Evolutionary conservation across 345 rosid genomes (phyloP).

Genomic region (Rhodomyrtus tomentosa): DNA sequence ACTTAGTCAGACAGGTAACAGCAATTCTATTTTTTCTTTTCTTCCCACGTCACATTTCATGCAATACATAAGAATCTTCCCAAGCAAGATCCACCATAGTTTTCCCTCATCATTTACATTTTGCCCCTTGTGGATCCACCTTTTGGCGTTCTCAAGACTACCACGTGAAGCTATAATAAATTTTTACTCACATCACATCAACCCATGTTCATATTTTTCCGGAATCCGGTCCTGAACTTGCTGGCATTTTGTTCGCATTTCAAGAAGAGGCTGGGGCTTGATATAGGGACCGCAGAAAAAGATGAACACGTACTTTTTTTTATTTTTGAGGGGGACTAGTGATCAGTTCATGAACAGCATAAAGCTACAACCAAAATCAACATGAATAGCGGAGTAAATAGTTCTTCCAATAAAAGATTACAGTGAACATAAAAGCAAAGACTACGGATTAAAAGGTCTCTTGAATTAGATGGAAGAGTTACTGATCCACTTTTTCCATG

Average conservation of each 20-base stretch:
- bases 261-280: neutral
- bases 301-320: neutral
- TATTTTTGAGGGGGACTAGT: too few species aligned
- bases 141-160: neutral
- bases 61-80: neutral
- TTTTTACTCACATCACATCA: neutral
- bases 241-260: neutral
- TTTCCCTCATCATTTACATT: neutral
- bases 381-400: neutral
- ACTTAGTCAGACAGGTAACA: constrained; percentile 79
- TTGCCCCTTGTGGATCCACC: neutral
- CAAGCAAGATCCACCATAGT: neutral
- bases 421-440: neutral
- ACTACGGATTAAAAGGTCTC: neutral
- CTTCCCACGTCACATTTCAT: neutral
- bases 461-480: neutral
- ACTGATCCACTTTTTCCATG: neutral
- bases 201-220: neutral
- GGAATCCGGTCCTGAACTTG: neutral
- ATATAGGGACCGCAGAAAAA: neutral
- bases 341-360: neutral
- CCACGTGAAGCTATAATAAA: neutral
- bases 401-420: neutral
- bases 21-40: neutral
- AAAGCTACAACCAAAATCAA: neutral